Evolutionary conservation across 441 rosid species (phyloP).

Genomic region (Flueggea neowawraea): DNA sequence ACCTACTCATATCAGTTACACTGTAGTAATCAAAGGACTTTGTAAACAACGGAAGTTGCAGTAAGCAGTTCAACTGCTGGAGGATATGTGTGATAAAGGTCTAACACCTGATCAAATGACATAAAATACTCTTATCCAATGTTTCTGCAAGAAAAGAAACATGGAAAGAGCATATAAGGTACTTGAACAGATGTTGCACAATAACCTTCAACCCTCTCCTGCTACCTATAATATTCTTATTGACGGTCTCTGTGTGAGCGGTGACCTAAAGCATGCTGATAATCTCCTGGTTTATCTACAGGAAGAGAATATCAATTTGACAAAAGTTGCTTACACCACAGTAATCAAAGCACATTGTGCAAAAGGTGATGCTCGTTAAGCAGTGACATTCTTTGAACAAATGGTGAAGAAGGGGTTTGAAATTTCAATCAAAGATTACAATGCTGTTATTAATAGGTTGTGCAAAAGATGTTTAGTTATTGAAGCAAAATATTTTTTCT

Average conservation of each 20-base stretch:
- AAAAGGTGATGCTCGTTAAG: constrained; percentile 53
- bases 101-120: constrained; percentile 64
- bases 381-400: constrained; percentile 33
- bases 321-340: constrained; percentile 60
- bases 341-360: constrained; percentile 75
- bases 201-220: constrained; percentile 49
- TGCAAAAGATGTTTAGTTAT: constrained; percentile 42
- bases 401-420: constrained; percentile 58
- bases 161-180: constrained; percentile 41
- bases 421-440: constrained; percentile 59
- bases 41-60: constrained; percentile 50
- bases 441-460: constrained; percentile 64
- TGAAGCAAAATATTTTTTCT: constrained; percentile 48
- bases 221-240: constrained; percentile 67
- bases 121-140: constrained; percentile 61
- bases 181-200: constrained; percentile 37
- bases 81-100: constrained; percentile 51
- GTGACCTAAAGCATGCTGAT: constrained; percentile 52
- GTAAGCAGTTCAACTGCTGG: constrained; percentile 46
- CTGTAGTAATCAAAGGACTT: constrained; percentile 65
- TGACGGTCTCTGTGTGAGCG: constrained; percentile 47
- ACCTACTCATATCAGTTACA: constrained; percentile 58
- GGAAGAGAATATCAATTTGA: constrained; percentile 27
- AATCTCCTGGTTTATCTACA: constrained; percentile 46
- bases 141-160: constrained; percentile 43